These are phyloP conservation scores for Batkoa obscura DNA, from an alignment of 371 early-diverging fungal genomes.

Conservation along the genomic window DNA sequence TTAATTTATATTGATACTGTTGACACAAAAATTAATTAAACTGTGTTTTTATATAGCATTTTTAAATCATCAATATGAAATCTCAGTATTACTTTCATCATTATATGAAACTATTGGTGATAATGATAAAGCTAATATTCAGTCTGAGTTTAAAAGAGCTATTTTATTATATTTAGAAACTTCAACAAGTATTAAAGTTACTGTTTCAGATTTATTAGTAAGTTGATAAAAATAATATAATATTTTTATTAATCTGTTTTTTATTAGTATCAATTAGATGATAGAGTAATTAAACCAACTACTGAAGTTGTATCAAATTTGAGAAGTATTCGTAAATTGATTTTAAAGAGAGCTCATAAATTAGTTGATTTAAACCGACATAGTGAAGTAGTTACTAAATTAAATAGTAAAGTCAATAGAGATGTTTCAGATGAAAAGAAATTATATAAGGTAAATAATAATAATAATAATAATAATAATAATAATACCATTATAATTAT, in stretches of 20 bases:
- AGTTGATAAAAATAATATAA: not conserved
- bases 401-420: not conserved
- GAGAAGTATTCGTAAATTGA: not conserved
- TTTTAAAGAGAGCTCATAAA: conserved; percentile 4
- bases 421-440: conserved; percentile 3
- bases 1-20: not conserved
- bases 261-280: not conserved
- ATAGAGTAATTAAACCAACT: not conserved
- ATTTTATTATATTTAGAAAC: not conserved
- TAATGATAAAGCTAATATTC: not conserved
- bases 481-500: not conserved
- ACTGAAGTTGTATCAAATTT: not conserved
- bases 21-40: no score
- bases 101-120: not conserved
- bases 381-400: not conserved
- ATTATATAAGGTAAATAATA: not conserved
- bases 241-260: not conserved
- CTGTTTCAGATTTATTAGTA: not conserved
- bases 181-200: not conserved
- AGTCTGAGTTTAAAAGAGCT: no score
- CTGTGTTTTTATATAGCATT: not conserved
- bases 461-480: not conserved
- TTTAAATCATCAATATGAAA: not conserved
- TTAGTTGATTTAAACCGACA: conserved; percentile 2
- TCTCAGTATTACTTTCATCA: not conserved